Evolutionary conservation across 2,329 filamentous ascomycete species (phyloP).

Genomic region (Xylaria multiplex): DNA sequence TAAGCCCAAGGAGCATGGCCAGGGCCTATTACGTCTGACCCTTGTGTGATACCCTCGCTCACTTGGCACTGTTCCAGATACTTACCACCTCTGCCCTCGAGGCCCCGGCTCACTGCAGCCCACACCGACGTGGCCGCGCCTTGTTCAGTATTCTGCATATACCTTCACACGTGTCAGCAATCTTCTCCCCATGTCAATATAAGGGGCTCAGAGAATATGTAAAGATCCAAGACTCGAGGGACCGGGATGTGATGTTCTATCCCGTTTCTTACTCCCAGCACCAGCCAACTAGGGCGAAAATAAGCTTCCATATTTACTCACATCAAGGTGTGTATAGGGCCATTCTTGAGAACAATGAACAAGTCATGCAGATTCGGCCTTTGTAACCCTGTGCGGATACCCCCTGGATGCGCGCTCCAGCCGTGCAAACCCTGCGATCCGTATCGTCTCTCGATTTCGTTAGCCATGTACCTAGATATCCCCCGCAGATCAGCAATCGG

Average conservation of each 20-base stretch:
- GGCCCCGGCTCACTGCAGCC: conserved; percentile 51
- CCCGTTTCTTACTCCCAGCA: not conserved
- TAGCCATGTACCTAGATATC: conserved; percentile 52
- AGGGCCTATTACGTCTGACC: conserved; percentile 8
- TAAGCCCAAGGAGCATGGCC: conserved; percentile 24
- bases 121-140: conserved; percentile 56
- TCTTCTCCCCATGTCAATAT: not conserved
- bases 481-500: not conserved
- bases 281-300: not conserved
- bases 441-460: conserved; percentile 58
- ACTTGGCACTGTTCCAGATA: conserved; percentile 46
- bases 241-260: not conserved
- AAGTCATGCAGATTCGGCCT: conserved; percentile 26
- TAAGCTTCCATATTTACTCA: conserved; percentile 14
- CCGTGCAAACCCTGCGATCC: conserved; percentile 54
- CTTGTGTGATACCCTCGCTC: conserved; percentile 18
- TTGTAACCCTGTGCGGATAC: conserved; percentile 34
- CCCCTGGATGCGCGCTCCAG: conserved; percentile 56
- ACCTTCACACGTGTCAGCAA: conserved; percentile 43
- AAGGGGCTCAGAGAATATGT: not conserved
- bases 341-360: conserved; percentile 15
- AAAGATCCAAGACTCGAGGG: not conserved
- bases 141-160: conserved; percentile 47
- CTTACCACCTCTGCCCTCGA: conserved; percentile 53
- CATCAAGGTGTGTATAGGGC: conserved; percentile 18